phyloP scores from a whole-genome alignment of 2,329 filamentous ascomycete genomes.

The Pseudogymnoascus sp. region DNA sequence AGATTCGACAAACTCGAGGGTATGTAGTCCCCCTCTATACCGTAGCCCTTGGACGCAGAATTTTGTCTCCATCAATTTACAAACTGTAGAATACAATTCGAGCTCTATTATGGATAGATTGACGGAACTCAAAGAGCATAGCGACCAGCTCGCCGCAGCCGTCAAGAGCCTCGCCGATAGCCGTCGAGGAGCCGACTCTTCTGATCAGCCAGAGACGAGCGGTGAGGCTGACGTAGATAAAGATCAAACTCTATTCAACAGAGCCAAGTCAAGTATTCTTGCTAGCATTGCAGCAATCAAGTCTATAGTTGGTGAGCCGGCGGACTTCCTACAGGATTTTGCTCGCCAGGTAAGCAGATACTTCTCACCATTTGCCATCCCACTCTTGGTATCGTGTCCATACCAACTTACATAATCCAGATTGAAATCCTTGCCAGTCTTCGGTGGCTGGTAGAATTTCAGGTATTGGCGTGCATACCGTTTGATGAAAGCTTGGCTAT shows the following conservation, averaged over 20 bases:
- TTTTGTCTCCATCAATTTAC: neutral
- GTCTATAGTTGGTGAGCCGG: conserved; percentile 17
- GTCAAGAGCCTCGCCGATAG: neutral
- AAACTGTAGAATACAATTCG: neutral
- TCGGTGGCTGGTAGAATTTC: conserved; percentile 37
- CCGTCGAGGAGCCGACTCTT: neutral
- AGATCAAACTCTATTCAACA: neutral
- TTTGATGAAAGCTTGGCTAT: conserved; percentile 28
- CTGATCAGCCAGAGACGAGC: neutral
- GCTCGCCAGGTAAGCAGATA: conserved; percentile 17
- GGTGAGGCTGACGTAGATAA: neutral
- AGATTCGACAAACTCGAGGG: neutral
- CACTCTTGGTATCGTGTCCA: neutral
- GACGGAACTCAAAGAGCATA: neutral
- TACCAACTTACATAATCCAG: neutral
- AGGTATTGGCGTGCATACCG: conserved; percentile 38
- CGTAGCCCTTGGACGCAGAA: neutral
- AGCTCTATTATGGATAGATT: neutral
- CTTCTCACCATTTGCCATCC: neutral
- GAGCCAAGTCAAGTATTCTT: neutral
- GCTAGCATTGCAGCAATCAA: conserved; percentile 3
- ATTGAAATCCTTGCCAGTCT: conserved; percentile 31
- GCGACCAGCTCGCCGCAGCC: neutral
- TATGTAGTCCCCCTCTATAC: neutral
- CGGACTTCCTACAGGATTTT: conserved; percentile 22